Conservation (phyloP, 75 land plant genomes). For the Sequoiadendron giganteum region DNA sequence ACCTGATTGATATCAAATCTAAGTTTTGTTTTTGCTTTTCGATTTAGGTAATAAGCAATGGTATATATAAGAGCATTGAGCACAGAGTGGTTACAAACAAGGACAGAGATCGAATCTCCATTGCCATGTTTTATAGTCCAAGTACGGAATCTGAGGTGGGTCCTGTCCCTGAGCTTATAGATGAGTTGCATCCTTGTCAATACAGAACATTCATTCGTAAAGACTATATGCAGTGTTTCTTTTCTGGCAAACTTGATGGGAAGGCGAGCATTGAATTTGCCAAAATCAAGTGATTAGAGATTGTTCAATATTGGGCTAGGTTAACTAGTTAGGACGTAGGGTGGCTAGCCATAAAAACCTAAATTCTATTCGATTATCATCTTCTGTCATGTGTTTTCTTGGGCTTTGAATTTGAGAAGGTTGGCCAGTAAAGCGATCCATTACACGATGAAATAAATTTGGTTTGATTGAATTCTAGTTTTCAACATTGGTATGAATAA, state of each 20-base stretch:
- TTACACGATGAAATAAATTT: too few relatives aligned
- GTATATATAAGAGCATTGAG: slow-evolving; percentile 24
- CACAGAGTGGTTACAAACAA: slow-evolving; percentile 33
- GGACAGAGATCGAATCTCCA: slow-evolving; percentile 19
- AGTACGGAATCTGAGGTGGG: background rate
- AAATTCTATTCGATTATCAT: too few relatives aligned
- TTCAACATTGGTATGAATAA: too few relatives aligned
- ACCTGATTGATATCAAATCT: too few relatives aligned
- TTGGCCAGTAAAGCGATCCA: too few relatives aligned
- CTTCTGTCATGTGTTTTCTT: too few relatives aligned
- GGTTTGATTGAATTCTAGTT: too few relatives aligned
- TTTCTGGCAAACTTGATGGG: background rate
- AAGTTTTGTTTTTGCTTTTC: background rate
- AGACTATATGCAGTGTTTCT: background rate
- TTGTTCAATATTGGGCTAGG: too few relatives aligned
- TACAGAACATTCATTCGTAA: background rate
- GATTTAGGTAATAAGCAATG: slow-evolving; percentile 29
- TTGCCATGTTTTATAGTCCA: slow-evolving; percentile 11
- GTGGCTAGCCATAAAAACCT: too few relatives aligned
- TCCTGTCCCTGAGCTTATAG: slow-evolving; percentile 13
- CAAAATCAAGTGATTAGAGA: background rate
- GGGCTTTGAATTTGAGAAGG: too few relatives aligned
- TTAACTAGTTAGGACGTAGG: too few relatives aligned
- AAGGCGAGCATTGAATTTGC: background rate
- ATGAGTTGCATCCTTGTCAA: slow-evolving; percentile 3